Evolutionary conservation across 768 basidiomycete genomes (phyloP).

Genomic region (Lactarius hengduanensis): DNA sequence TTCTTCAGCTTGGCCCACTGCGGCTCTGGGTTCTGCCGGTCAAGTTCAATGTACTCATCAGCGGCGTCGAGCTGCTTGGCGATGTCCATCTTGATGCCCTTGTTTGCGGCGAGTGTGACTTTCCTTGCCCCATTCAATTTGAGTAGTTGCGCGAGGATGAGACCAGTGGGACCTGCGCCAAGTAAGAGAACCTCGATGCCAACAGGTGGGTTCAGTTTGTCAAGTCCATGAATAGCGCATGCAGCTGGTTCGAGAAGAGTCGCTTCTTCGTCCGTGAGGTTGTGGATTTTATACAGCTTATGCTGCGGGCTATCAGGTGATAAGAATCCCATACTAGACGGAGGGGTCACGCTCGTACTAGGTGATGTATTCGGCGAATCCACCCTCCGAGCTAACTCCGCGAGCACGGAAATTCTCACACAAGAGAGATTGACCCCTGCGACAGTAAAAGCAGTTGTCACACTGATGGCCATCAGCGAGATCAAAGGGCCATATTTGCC

Average conservation of each 20-base stretch:
- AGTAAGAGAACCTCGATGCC: conserved; percentile 83
- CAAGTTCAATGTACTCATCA: conserved; percentile 85
- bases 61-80: conserved; percentile 75
- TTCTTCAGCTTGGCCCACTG: conserved; percentile 82
- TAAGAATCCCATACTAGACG: not conserved
- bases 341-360: conserved; percentile 53
- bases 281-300: conserved; percentile 85
- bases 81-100: conserved; percentile 87
- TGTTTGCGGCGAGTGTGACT: conserved; percentile 85
- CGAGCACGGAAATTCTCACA: conserved; percentile 84
- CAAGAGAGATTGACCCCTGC: conserved; percentile 74
- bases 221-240: conserved; percentile 89
- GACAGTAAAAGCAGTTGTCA: conserved; percentile 83
- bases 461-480: conserved; percentile 47
- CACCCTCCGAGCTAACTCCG: conserved; percentile 79
- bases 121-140: conserved; percentile 82
- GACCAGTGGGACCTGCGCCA: conserved; percentile 91
- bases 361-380: conserved; percentile 86
- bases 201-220: conserved; percentile 79
- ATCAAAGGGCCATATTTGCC: not conserved
- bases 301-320: conserved; percentile 51
- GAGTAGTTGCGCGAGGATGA: conserved; percentile 84
- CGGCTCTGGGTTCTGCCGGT: conserved; percentile 64
- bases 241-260: conserved; percentile 88
- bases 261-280: conserved; percentile 83